Conservation (phyloP, 805 yeast species). For the Metschnikowia similis region DNA sequence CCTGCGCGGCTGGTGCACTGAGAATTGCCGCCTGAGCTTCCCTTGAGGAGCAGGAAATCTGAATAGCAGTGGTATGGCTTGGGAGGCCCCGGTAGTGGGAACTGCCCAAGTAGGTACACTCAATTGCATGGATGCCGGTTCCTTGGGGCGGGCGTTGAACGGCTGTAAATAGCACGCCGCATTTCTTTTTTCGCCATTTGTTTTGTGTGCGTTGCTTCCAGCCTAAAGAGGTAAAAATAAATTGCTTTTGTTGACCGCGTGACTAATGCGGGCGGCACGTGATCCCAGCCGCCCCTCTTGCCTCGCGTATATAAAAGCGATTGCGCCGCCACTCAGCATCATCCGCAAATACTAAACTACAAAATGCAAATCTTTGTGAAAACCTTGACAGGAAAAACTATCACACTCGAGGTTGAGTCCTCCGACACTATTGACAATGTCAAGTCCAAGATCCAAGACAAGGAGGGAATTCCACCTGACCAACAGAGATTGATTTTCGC, state of each 20-base stretch:
- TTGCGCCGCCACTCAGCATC: constrained; percentile 13
- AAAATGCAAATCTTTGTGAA: constrained; percentile 34
- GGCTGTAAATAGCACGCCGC: not conserved
- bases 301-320: constrained; percentile 17
- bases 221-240: constrained; percentile 4
- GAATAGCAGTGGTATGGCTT: not conserved
- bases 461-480: too few relatives aligned
- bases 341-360: constrained; percentile 4
- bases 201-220: not conserved
- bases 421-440: constrained; percentile 97
- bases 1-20: too few relatives aligned
- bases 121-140: not conserved
- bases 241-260: constrained; percentile 16
- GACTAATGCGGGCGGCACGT: constrained; percentile 17
- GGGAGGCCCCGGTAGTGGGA: too few relatives aligned
- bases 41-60: not conserved
- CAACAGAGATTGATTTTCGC: constrained; percentile 43
- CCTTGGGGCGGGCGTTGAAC: not conserved
- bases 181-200: not conserved
- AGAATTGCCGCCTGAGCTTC: too few relatives aligned
- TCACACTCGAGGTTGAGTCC: constrained; percentile 94
- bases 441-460: constrained; percentile 15
- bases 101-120: too few relatives aligned
- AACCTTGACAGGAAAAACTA: constrained; percentile 59
- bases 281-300: constrained; percentile 14